Evolutionary conservation across 805 yeast species (phyloP).

Genomic region (Zygotorulaspora danielsina): DNA sequence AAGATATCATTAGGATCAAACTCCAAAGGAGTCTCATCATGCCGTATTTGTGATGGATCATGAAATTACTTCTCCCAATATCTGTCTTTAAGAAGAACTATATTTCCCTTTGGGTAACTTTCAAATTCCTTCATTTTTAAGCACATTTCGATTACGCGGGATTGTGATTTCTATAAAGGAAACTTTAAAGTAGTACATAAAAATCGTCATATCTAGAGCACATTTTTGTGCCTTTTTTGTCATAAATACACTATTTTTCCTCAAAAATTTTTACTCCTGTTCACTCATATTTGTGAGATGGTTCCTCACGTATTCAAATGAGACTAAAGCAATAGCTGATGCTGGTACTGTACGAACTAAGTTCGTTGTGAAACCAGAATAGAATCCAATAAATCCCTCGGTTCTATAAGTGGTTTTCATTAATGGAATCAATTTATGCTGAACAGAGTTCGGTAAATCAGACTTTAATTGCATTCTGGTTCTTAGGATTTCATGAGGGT

Average conservation of each 20-base stretch:
- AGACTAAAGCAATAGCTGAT: conserved; percentile 88
- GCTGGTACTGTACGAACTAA: conserved; percentile 91
- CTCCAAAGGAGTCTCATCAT: background rate
- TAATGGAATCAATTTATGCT: conserved; percentile 27
- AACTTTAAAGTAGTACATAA: no score
- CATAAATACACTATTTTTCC: no score
- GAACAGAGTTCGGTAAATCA: conserved; percentile 28
- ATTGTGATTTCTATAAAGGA: no score
- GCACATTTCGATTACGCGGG: no score
- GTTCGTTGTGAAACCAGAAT: conserved; percentile 84
- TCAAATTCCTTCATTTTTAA: no score
- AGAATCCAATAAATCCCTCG: conserved; percentile 81
- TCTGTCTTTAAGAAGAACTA: no score
- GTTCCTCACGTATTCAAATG: conserved; percentile 75
- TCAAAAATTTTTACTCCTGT: background rate
- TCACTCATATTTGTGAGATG: conserved; percentile 37
- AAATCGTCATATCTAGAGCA: no score
- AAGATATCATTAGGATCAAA: background rate
- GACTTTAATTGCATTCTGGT: conserved; percentile 74
- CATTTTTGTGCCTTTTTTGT: no score
- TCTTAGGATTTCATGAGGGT: conserved; percentile 92
- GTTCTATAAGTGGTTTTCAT: conserved; percentile 35
- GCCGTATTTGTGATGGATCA: no score
- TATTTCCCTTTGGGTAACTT: no score
- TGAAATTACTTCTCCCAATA: no score